A percentile compares a stretch with the other conserved stretches of the same genome.
Conservation (phyloP, 108 stramenopile genomes). For the Cyclotella atomus region DNA sequence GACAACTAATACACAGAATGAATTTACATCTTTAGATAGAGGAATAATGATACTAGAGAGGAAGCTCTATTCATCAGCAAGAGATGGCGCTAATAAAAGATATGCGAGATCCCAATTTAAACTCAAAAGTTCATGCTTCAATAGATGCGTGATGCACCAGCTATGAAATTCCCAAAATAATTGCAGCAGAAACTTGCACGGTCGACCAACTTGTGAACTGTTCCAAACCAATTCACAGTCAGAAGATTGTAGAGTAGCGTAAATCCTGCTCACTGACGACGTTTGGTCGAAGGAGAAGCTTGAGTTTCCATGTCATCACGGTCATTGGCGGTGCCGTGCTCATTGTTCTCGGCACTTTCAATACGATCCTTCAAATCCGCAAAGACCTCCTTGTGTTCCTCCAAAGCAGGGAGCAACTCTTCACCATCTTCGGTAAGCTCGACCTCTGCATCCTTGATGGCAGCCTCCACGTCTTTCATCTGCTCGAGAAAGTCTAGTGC, state of each 20-base stretch:
- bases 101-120: no score
- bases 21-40: no score
- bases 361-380: slow-evolving; percentile 13
- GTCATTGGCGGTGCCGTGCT: not conserved
- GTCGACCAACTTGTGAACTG: not conserved
- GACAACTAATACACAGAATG: no score
- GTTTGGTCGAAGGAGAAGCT: slow-evolving; percentile 6
- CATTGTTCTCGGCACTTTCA: not conserved
- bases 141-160: not conserved
- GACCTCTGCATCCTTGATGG: slow-evolving; percentile 26
- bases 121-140: no score
- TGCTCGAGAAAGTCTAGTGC: slow-evolving; percentile 8
- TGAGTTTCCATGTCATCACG: slow-evolving; percentile 17
- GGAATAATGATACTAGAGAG: no score
- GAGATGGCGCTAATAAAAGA: no score
- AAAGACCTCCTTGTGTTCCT: not conserved
- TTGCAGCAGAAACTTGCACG: no score
- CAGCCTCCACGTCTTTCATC: slow-evolving; percentile 24
- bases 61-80: no score
- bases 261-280: not conserved
- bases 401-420: slow-evolving; percentile 1
- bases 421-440: slow-evolving; percentile 24
- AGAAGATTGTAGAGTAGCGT: not conserved
- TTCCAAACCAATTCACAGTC: not conserved
- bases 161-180: no score